Conservation (phyloP, 2,329 filamentous ascomycete genomes). For the Helotiales sp. region DNA sequence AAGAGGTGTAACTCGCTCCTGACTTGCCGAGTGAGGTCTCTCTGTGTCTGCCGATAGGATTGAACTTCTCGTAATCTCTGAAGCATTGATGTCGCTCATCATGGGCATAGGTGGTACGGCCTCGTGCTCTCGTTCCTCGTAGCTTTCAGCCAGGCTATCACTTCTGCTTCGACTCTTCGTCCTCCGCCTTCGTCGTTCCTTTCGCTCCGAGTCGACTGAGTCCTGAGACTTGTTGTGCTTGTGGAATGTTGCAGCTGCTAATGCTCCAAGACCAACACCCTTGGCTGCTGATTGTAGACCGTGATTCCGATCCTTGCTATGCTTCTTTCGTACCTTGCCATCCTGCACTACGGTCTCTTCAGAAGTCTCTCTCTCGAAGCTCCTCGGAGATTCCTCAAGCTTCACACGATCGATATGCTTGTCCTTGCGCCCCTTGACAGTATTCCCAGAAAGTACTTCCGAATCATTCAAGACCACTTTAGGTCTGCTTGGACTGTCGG, state of each 20-base stretch:
- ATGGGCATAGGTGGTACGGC: conserved; percentile 80
- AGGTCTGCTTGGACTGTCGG: conserved; percentile 47
- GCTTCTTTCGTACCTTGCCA: conserved; percentile 42
- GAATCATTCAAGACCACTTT: conserved; percentile 61
- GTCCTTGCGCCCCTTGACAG: conserved; percentile 50
- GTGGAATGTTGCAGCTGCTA: conserved; percentile 62
- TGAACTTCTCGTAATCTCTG: conserved; percentile 84
- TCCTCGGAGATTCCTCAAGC: conserved; percentile 27
- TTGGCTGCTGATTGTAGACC: conserved; percentile 30
- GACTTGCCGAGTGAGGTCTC: conserved; percentile 67
- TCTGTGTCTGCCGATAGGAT: conserved; percentile 82
- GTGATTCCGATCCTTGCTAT: conserved; percentile 27
- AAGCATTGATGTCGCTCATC: conserved; percentile 81
- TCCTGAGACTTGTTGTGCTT: conserved; percentile 67
- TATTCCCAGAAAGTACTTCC: conserved; percentile 55
- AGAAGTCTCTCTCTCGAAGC: conserved; percentile 42
- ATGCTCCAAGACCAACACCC: conserved; percentile 48
- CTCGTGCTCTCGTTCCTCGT: conserved; percentile 52
- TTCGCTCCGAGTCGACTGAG: conserved; percentile 47
- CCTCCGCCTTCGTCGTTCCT: conserved; percentile 41
- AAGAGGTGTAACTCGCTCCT: conserved; percentile 54
- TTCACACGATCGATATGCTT: conserved; percentile 46
- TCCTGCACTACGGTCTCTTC: conserved; percentile 50
- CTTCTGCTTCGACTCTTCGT: conserved; percentile 48
- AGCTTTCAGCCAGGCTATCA: conserved; percentile 47